Percentiles rank a stretch among this genome's conserved stretches.
These are phyloP conservation scores for Talaromyces adpressus DNA, from an alignment of 495 filamentous ascomycete species.

Conservation along the genomic window DNA sequence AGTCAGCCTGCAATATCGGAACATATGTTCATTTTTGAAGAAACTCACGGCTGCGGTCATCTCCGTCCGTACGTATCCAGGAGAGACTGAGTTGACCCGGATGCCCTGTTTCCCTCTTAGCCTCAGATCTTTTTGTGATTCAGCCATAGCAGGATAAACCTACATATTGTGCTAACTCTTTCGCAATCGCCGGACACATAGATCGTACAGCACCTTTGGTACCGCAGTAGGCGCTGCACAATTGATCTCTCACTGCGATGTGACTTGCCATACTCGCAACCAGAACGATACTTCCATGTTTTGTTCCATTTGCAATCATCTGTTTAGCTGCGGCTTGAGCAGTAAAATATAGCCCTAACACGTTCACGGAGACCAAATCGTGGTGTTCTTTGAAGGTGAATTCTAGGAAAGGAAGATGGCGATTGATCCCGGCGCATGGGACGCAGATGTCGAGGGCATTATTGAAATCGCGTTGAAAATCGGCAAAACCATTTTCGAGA, in stretches of 20 bases:
- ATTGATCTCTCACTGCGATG: conserved; percentile 53
- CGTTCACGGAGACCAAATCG: conserved; percentile 30
- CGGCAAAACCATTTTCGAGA: conserved; percentile 46
- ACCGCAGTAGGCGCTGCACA: conserved; percentile 70
- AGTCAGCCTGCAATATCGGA: conserved; percentile 38
- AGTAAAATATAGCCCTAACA: conserved; percentile 31
- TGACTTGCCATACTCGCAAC: conserved; percentile 43
- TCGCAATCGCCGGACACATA: conserved; percentile 62
- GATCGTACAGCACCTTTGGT: conserved; percentile 62
- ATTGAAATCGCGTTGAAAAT: conserved; percentile 31
- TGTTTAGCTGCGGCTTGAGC: conserved; percentile 39
- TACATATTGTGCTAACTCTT: conserved; percentile 43
- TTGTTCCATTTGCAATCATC: conserved; percentile 40
- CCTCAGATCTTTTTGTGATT: not conserved
- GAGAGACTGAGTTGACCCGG: conserved; percentile 39
- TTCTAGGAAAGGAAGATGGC: conserved; percentile 30
- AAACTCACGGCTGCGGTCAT: conserved; percentile 42
- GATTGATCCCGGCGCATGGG: conserved; percentile 34
- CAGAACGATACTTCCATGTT: conserved; percentile 38
- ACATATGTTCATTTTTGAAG: conserved; percentile 19
- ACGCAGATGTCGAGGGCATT: conserved; percentile 35
- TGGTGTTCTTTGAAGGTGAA: conserved; percentile 36
- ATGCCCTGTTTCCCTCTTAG: conserved; percentile 18
- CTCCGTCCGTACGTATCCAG: conserved; percentile 40
- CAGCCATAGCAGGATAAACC: conserved; percentile 1